These are phyloP conservation scores for Malus hybrid DNA, from an alignment of 331 rosid species.

Conservation along the genomic window DNA sequence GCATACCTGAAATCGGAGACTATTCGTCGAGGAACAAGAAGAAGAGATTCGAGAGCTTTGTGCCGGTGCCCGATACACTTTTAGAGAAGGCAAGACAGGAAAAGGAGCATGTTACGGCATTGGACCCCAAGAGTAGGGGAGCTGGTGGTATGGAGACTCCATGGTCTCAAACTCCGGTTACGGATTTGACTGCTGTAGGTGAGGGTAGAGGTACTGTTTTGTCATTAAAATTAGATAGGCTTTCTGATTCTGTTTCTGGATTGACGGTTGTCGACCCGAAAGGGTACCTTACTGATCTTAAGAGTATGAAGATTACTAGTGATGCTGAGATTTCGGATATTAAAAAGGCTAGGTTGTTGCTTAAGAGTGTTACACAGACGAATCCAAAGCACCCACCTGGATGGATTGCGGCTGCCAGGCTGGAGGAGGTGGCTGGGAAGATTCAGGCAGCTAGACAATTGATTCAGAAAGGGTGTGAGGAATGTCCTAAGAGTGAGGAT, in stretches of 20 bases:
- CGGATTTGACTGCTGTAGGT: constrained; percentile 84
- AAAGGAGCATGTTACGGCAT: constrained; percentile 72
- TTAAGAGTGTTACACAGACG: constrained; percentile 80
- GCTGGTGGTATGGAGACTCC: constrained; percentile 74
- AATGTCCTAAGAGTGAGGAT: constrained; percentile 78
- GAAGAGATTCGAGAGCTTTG: constrained; percentile 81
- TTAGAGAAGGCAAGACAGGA: constrained; percentile 91
- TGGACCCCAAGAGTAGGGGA: constrained; percentile 76
- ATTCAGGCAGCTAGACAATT: constrained; percentile 68
- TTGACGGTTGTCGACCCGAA: constrained; percentile 77
- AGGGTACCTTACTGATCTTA: constrained; percentile 70
- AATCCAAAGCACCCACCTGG: constrained; percentile 79
- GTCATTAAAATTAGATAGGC: constrained; percentile 66
- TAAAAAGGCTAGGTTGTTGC: constrained; percentile 69
- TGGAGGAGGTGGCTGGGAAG: constrained; percentile 81
- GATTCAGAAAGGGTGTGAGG: constrained; percentile 77
- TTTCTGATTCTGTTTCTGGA: constrained; percentile 74
- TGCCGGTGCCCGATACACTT: constrained; percentile 78
- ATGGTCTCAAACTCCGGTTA: constrained; percentile 74
- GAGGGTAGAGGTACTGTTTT: constrained; percentile 86
- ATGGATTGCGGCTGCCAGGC: constrained; percentile 84
- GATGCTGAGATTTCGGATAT: constrained; percentile 87
- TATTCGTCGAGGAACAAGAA: constrained; percentile 72
- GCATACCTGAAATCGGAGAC: constrained; percentile 73
- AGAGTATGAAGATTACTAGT: constrained; percentile 80